Base-by-base conservation (phyloP, 805 yeast species). In the Saccharomycopsis olivae region DNA sequence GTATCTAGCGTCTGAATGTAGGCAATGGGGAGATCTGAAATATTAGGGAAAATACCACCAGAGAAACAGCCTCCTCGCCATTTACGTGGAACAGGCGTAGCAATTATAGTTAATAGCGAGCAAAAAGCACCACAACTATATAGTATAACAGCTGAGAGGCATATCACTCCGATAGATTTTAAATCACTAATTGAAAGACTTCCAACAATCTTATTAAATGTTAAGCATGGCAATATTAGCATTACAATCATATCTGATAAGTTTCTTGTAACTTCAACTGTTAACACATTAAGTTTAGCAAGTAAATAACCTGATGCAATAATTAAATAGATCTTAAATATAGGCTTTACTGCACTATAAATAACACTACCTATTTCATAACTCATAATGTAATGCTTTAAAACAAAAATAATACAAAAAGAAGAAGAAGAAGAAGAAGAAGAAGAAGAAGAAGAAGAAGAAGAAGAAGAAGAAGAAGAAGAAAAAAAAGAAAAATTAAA, bases 1-100 rank as follows among this genome's bases (percentile, higher is more conserved):
- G 72, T 67, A 19, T 82, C 78, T 52, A 85, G 60, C 2, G 89
- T 79, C 51, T 78, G 85, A 28, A 78, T 56, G 49, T 85, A 86
- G 0, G 95, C 94, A 49, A 85, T 81, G 0, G 95, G 95, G 41
- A 85, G 64, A 59, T 85, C 95, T 13, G 87, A 73, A 33, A 80
- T 75, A 53, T 85, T 85, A 33, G 87, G 88, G 52, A 84, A 73
- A 23, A 81, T 62, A 0, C 89, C 86, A 8, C 82, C 85, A 21
- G 78, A 68, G 5, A 80, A 46, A 15, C 79, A 54, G 0, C 95
- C 94, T 39, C 94, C 92, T 19, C 69, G 60, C 89, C 94, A 85
- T 29, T 69, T 59, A 43, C 68, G 69, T 3, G 95, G 94, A 4
- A 74, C 71, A 4, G 75, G 75, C 2, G 84, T 67, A 1, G 66